These are phyloP conservation scores for Blastobotrys aristatus DNA, from an alignment of 1,139 yeast genomes.

Conservation along the genomic window DNA sequence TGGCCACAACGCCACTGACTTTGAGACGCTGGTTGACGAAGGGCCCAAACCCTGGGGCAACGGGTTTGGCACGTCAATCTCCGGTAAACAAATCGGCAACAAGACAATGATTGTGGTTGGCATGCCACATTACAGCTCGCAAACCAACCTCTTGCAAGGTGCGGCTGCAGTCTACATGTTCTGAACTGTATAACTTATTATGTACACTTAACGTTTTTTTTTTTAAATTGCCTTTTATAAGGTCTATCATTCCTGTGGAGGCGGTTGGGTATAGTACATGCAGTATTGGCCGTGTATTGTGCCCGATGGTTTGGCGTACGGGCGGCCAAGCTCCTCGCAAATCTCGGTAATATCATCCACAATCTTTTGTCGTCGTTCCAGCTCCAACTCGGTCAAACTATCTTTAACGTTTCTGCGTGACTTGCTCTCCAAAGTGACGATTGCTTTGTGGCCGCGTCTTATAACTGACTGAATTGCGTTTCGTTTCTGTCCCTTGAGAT, in stretches of 20 bases:
- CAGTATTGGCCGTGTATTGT: slow-evolving; percentile 21
- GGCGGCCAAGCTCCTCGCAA: slow-evolving; percentile 28
- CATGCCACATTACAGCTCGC: slow-evolving; percentile 42
- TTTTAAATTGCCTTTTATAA: not conserved
- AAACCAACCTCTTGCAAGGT: slow-evolving; percentile 25
- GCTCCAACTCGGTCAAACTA: slow-evolving; percentile 19
- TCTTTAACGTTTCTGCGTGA: slow-evolving; percentile 22
- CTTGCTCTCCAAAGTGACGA: slow-evolving; percentile 26
- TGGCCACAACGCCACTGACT: slow-evolving; percentile 14
- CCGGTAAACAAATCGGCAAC: slow-evolving; percentile 24
- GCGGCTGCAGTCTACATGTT: slow-evolving; percentile 23
- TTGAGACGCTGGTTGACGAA: slow-evolving; percentile 23
- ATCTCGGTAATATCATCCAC: slow-evolving; percentile 26
- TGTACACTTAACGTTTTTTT: not conserved
- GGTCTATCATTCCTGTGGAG: not conserved
- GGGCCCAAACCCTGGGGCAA: slow-evolving; percentile 33
- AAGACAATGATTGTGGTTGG: slow-evolving; percentile 38
- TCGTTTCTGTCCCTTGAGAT: slow-evolving; percentile 31
- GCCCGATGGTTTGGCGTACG: slow-evolving; percentile 25
- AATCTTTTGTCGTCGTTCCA: slow-evolving; percentile 32
- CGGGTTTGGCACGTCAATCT: slow-evolving; percentile 41
- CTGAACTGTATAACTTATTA: too few relatives aligned
- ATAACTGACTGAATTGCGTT: slow-evolving; percentile 35
- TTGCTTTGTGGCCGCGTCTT: slow-evolving; percentile 30
- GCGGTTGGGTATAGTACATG: slow-evolving; percentile 20